Evolutionary conservation across 2,329 filamentous ascomycete genomes (phyloP).

Genomic region (Colletotrichum sublineola): DNA sequence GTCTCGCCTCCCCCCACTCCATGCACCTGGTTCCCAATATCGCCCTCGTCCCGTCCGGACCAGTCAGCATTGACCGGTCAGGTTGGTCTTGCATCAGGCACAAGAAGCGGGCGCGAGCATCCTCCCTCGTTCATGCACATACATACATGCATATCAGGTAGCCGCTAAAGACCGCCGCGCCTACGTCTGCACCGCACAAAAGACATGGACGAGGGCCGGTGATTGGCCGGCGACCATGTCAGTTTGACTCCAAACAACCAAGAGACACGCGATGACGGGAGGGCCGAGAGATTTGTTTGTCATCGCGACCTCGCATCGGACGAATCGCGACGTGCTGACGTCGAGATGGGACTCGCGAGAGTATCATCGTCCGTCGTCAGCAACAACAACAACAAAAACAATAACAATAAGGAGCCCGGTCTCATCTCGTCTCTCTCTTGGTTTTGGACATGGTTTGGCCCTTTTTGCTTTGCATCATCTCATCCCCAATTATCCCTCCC

Average conservation of each 20-base stretch:
- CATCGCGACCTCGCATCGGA: conserved; percentile 1
- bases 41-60: conserved; percentile 14
- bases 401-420: neutral
- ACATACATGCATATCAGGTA: conserved; percentile 11
- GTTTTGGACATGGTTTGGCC: neutral
- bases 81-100: conserved; percentile 10
- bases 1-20: conserved; percentile 10
- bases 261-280: too few relatives aligned
- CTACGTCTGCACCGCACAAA: neutral
- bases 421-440: conserved; percentile 9
- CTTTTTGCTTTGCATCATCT: neutral
- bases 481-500: neutral
- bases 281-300: neutral
- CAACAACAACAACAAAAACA: neutral
- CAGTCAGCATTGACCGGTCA: conserved; percentile 8
- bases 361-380: neutral
- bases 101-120: conserved; percentile 11
- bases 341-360: neutral
- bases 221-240: neutral
- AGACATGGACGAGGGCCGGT: too few relatives aligned
- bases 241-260: neutral
- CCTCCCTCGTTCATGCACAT: conserved; percentile 1
- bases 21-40: conserved; percentile 32
- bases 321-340: conserved; percentile 11
- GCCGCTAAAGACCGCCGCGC: conserved; percentile 29